Evolutionary conservation across 2,329 filamentous ascomycete genomes (phyloP), one percentile per base, ranked within the genome.

Genomic region (Diaporthe destruens): DNA sequence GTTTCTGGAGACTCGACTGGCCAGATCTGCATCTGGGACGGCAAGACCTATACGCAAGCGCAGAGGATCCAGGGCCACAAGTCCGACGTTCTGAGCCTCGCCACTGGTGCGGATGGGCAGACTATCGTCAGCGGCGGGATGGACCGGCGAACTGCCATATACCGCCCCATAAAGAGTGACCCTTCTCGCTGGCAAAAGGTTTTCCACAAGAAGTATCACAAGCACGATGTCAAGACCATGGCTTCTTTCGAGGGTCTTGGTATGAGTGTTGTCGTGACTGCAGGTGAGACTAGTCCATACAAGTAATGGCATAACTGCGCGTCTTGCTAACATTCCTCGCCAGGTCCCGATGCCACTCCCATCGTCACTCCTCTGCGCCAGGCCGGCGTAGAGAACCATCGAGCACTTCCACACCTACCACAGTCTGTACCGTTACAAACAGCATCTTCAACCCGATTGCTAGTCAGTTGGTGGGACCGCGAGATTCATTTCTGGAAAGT

Each of bases 1-100:
- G 92, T 98, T 16, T 98, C 95, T 1, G 96, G 94, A 66, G 96
- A 99, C 81, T 98, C 96, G 3, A 95, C 95, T 6, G 96, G 96
- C 42, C 95, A 98, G 80, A 88, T 99, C 53, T 92, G 94, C 76
- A 94, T 98, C 79, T 99, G 95, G 93, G 94, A 97, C 80, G 94
- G 94, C 71, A 95, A 93, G 83, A 97, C 94, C 69, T 98, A 96
- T 81, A 95, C 95, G 6, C 90, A 98, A 77, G 88, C 91, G 47
- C 96, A 99, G 80, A 89, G 95, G 66, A 90, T 99, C 70, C 92
- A 95, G 78, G 91, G 92, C 34, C 96, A 99, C 80, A 91, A 94
- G 76, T 94, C 96, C 56, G 96, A 99, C 82, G 92, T 98, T 6
- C 86, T 99, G 73, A 96, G 95, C 79, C 87, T 99, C n/a, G 92